Evolutionary conservation across 768 basidiomycete genomes (phyloP).

Genomic region (Podaxis sp.): DNA sequence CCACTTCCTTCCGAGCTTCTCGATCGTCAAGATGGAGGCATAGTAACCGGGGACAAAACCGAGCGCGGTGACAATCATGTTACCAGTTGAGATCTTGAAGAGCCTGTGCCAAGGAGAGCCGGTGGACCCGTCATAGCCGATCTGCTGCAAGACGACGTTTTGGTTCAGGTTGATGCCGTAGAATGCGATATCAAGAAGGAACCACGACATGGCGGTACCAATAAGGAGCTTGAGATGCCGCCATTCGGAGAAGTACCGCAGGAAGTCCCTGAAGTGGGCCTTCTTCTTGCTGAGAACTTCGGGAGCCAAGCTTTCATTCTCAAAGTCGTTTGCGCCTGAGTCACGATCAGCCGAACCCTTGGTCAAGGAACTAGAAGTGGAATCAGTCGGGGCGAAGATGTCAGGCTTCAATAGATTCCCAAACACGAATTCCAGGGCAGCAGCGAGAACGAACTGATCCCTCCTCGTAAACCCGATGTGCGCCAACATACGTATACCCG

Average conservation of each 20-base stretch:
- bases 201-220: conserved; percentile 71
- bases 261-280: conserved; percentile 58
- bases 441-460: conserved; percentile 68
- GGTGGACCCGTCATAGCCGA: conserved; percentile 58
- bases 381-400: conserved; percentile 38
- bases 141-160: conserved; percentile 69
- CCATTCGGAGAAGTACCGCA: conserved; percentile 71
- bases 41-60: conserved; percentile 70
- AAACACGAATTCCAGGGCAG: conserved; percentile 65
- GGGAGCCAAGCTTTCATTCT: conserved; percentile 16
- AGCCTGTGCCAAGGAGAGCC: conserved; percentile 64
- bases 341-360: neutral
- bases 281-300: conserved; percentile 36
- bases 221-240: conserved; percentile 63
- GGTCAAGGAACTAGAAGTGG: neutral
- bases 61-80: conserved; percentile 68
- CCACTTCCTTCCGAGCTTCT: conserved; percentile 69
- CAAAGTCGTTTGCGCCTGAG: neutral
- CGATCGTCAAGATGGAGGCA: conserved; percentile 63
- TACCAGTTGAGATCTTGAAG: conserved; percentile 65
- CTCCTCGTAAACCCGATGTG: conserved; percentile 57
- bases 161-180: conserved; percentile 76
- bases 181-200: conserved; percentile 76
- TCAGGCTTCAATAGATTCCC: conserved; percentile 66
- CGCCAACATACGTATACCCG: conserved; percentile 69